These are phyloP conservation scores for Hippophae gyantsensis DNA, from an alignment of 306 rosid species.

Conservation along the genomic window DNA sequence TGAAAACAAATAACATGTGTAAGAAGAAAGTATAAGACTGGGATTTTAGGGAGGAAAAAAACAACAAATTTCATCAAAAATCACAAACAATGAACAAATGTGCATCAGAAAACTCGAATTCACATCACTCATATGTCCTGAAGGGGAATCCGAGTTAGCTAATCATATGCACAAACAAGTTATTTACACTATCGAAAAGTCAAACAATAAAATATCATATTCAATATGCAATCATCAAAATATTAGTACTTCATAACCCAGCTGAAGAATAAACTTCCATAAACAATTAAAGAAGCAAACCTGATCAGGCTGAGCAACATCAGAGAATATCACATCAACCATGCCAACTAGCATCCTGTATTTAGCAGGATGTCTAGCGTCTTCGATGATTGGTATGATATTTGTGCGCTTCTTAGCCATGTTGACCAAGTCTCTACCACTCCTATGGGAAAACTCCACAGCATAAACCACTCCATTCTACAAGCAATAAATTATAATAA, in stretches of 20 bases:
- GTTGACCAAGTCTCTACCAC: constrained; percentile 92
- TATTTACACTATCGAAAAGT: background rate
- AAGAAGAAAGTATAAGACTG: no score
- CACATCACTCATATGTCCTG: constrained; percentile 39
- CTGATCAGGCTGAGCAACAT: constrained; percentile 99
- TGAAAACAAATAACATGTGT: background rate
- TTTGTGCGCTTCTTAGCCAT: constrained; percentile 95
- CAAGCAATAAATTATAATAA: background rate
- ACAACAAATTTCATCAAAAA: background rate
- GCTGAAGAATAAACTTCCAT: no score
- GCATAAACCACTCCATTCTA: constrained; percentile 88
- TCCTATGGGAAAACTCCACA: constrained; percentile 86
- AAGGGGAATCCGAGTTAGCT: constrained; percentile 43
- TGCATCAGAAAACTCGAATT: constrained; percentile 39
- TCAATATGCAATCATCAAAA: no score
- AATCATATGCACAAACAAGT: constrained; percentile 20
- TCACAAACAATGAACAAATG: background rate
- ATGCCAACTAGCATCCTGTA: constrained; percentile 90
- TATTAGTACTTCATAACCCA: no score
- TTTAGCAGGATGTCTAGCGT: constrained; percentile 92
- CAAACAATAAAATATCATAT: no score
- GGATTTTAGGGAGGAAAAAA: background rate
- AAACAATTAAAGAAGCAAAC: constrained; percentile 25
- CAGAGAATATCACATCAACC: constrained; percentile 98
- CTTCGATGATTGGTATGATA: constrained; percentile 85